phyloP scores from a whole-genome alignment of 805 yeast species.

The Clavispora santaluciae region DNA sequence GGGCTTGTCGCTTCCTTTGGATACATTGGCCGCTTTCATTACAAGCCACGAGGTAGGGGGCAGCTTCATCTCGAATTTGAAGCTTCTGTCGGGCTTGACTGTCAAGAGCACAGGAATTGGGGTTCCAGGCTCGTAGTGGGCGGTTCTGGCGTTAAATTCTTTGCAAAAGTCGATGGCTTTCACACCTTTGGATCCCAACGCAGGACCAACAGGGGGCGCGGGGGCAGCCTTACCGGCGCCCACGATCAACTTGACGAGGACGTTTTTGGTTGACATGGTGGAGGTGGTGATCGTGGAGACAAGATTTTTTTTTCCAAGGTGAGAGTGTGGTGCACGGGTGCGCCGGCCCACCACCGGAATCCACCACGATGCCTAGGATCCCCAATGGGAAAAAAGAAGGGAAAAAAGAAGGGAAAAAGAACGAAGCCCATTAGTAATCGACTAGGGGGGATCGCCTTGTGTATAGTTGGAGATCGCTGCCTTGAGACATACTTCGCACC shows the following conservation, averaged over 20 bases:
- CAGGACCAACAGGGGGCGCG: conserved; percentile 98
- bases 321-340: conserved; percentile 3
- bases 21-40: conserved; percentile 72
- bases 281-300: not conserved
- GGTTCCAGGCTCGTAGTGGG: conserved; percentile 75
- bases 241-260: conserved; percentile 81
- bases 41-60: conserved; percentile 90
- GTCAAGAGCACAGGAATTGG: conserved; percentile 86
- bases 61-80: conserved; percentile 77
- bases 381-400: not conserved
- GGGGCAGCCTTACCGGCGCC: conserved; percentile 99
- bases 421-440: too few species aligned
- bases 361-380: too few species aligned
- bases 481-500: too few species aligned
- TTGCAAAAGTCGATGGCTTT: conserved; percentile 98
- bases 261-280: conserved; percentile 45
- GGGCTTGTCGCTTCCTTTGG: conserved; percentile 71
- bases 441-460: too few species aligned
- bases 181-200: conserved; percentile 96
- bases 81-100: conserved; percentile 89
- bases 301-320: not conserved
- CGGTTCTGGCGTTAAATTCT: conserved; percentile 96
- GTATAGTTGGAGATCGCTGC: not conserved
- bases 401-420: not conserved
- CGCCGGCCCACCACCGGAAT: too few species aligned